phyloP scores from a whole-genome alignment of 305 asterid species.

The Fraxinus baroniana region DNA sequence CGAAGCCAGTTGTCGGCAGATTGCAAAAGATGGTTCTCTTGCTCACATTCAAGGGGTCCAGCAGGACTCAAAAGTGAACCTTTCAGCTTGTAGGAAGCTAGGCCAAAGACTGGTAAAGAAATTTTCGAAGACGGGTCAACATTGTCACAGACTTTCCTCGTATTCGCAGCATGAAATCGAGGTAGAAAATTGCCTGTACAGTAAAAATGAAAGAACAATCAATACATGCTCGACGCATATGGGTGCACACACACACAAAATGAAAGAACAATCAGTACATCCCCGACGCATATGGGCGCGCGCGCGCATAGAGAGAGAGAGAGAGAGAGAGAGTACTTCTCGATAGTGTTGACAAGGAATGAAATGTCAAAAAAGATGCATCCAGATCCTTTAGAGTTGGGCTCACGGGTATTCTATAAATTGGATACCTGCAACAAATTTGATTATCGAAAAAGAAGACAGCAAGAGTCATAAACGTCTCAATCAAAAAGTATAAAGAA shows the following conservation, averaged over 20 bases:
- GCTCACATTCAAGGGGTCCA: constrained; percentile 60
- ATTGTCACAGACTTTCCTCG: constrained; percentile 30
- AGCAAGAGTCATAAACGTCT: not conserved
- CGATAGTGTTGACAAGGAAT: constrained; percentile 67
- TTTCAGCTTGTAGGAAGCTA: constrained; percentile 69
- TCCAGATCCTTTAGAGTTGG: constrained; percentile 64
- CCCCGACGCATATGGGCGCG: too few relatives aligned
- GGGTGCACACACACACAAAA: not conserved
- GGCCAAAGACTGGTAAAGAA: constrained; percentile 72
- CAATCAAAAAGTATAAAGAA: not conserved
- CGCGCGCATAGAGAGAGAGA: too few relatives aligned
- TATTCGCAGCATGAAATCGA: constrained; percentile 39
- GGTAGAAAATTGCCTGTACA: constrained; percentile 41
- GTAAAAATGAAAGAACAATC: constrained; percentile 8
- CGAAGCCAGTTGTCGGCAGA: constrained; percentile 65
- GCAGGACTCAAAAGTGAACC: constrained; percentile 59
- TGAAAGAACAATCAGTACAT: too few relatives aligned
- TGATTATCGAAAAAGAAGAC: constrained; percentile 23
- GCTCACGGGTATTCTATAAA: constrained; percentile 76
- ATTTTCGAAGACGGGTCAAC: constrained; percentile 46
- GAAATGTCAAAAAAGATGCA: constrained; percentile 70
- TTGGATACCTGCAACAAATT: constrained; percentile 71
- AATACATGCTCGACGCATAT: not conserved
- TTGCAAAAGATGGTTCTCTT: constrained; percentile 53
- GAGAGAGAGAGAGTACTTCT: constrained; percentile 34